Conservation (phyloP, 2,329 filamentous ascomycete genomes). For the Ophiostoma angusticollis region DNA sequence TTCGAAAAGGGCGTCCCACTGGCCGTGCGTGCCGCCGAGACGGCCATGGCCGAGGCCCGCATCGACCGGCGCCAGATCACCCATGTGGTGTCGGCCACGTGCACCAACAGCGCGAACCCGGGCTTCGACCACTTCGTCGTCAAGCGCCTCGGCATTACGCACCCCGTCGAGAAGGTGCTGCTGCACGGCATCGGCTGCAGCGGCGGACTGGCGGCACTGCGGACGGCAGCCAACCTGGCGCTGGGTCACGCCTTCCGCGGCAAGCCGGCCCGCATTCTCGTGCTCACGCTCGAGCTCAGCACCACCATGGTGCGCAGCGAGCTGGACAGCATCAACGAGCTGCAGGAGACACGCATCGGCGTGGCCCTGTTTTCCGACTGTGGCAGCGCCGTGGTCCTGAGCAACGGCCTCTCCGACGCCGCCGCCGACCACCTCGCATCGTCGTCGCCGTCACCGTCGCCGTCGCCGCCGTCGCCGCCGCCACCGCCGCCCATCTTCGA, state of each 20-base stretch:
- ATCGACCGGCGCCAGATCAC: conserved; percentile 43
- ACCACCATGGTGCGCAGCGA: conserved; percentile 51
- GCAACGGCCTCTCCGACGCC: conserved; percentile 44
- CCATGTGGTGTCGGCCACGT: conserved; percentile 55
- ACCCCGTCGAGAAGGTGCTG: conserved; percentile 49
- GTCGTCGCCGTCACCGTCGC: conserved; percentile 52
- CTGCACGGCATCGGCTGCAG: conserved; percentile 55
- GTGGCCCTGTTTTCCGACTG: conserved; percentile 57
- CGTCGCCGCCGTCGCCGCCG: conserved; percentile 30
- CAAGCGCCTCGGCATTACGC: conserved; percentile 42
- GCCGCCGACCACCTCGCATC: conserved; percentile 44
- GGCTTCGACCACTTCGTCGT: conserved; percentile 55
- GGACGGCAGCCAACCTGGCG: conserved; percentile 54
- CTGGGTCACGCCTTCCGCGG: conserved; percentile 46
- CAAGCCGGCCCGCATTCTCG: conserved; percentile 49
- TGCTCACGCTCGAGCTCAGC: conserved; percentile 51
- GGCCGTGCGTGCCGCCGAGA: conserved; percentile 39
- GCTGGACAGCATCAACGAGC: conserved; percentile 46
- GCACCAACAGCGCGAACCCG: conserved; percentile 56
- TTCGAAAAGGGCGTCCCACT: conserved; percentile 45
- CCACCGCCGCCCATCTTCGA: conserved; percentile 36
- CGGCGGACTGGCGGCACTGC: conserved; percentile 47
- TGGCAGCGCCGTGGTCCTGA: conserved; percentile 51
- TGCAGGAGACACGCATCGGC: conserved; percentile 51
- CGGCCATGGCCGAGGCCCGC: conserved; percentile 42